A percentile compares a stretch with the other conserved stretches of the same genome.
Evolutionary conservation across 1,284 basidiomycete genomes (phyloP).

Genomic region (Sanghuangporus weigelae): DNA sequence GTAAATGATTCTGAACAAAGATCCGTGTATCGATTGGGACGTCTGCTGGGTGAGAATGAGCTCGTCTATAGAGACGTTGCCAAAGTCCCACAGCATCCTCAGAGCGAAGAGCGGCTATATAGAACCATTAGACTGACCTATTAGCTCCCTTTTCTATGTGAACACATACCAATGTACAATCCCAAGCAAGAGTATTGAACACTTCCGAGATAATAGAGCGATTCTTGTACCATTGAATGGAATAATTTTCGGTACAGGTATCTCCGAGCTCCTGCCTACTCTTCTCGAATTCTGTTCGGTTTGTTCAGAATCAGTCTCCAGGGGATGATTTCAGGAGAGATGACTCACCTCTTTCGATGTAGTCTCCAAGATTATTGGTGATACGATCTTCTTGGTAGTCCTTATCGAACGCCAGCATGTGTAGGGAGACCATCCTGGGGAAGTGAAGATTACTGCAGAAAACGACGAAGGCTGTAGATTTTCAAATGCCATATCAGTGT

Average conservation of each 20-base stretch:
- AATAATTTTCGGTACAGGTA: neutral
- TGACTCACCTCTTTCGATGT: slow-evolving; percentile 11
- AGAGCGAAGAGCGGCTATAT: slow-evolving; percentile 21
- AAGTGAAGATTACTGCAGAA: slow-evolving; percentile 7
- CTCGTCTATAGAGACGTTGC: slow-evolving; percentile 19
- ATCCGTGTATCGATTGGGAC: slow-evolving; percentile 14
- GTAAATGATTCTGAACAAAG: slow-evolving; percentile 6
- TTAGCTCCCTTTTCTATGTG: neutral
- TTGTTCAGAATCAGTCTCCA: neutral
- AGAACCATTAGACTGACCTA: neutral
- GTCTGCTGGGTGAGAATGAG: slow-evolving; percentile 19
- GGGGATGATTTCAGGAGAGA: neutral
- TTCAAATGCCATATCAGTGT: neutral
- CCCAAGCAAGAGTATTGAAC: neutral
- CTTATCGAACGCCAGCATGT: neutral
- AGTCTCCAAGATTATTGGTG: slow-evolving; percentile 5
- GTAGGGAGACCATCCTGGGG: slow-evolving; percentile 5
- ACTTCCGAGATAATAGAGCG: neutral
- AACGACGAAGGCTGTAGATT: slow-evolving; percentile 4
- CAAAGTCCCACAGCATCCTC: slow-evolving; percentile 18
- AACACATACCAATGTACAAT: neutral
- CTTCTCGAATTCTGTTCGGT: neutral
- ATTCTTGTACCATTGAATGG: neutral
- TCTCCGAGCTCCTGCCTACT: neutral
- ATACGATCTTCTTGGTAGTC: slow-evolving; percentile 5